Evolutionary conservation across 345 rosid species (phyloP), one percentile per base, ranked within the genome.

Genomic region (Diplotaxis tenuifolia): DNA sequence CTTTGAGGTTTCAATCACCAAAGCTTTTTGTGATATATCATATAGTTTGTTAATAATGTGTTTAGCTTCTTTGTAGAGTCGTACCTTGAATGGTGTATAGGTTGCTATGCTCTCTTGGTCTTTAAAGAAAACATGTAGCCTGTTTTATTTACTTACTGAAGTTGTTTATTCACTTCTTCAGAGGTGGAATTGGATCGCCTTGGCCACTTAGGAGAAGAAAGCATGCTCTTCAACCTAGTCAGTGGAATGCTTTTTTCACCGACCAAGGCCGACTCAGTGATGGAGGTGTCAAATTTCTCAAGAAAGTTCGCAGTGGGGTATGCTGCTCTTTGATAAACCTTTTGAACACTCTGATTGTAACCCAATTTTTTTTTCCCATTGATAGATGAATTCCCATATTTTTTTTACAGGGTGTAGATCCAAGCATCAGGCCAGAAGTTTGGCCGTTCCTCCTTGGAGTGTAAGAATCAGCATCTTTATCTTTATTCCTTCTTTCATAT

Each of bases 361-460:
- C 70, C 45, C 4, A 50, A 65, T 25, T 25, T 25, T 25, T n/a
- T 19, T 52, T 61, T 18, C 80, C 3, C 50, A 8, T 32, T 18
- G 20, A 62, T 52, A 61, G 57, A 31, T 38, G 62, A 19, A 36
- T 70, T 70, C 20, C 25, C 65, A 29, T 65, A 55, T 75, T 25
- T 62, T 28, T 47, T 82, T 42, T 67, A n/a, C 82, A 94, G 98
- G 96, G 98, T 73, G 84, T 89, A 65, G 93, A 91, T 83, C 93
- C 96, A 71, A 87, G 90, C 84, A 86, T 94, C 36, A 89, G 97
- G 82, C 86, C 89, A 29, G 88, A 88, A 78, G 98, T 94, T 72
- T 94, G 98, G 98, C 98, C 96, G 9, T 94, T 94, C 78, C 95
- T 94, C 62, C 96, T 91, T 71, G 98, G 95, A 84, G 81, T 94